phyloP scores from a whole-genome alignment of 208 protist species.

The Leptomonas seymouri region DNA sequence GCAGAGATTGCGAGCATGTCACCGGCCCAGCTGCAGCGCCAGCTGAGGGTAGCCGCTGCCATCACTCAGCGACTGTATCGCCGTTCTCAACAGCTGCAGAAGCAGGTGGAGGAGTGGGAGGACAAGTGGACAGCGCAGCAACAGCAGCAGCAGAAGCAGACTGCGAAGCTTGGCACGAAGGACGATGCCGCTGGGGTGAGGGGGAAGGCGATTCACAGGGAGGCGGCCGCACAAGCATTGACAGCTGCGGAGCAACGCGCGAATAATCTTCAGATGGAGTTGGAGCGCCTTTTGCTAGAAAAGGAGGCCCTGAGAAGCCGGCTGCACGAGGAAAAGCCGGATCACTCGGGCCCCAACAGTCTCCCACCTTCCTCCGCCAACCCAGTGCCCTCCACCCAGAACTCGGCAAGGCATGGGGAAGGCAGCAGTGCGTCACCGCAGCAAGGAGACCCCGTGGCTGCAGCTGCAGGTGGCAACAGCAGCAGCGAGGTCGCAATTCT shows the following conservation, averaged over 20 bases:
- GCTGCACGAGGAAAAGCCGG: background rate
- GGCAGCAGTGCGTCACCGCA: no score
- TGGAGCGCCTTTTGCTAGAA: slow-evolving; percentile 19
- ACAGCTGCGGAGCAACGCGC: slow-evolving; percentile 5
- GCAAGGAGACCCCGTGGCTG: no score
- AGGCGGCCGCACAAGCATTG: background rate
- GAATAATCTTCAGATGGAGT: background rate
- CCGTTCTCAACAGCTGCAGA: slow-evolving; percentile 18
- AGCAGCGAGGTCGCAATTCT: background rate
- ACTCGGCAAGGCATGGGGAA: no score
- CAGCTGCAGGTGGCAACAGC: background rate
- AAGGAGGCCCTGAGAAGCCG: slow-evolving; percentile 9
- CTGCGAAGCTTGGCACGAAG: background rate
- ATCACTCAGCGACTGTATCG: slow-evolving; percentile 29
- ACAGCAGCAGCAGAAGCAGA: background rate
- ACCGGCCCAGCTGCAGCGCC: slow-evolving; percentile 20
- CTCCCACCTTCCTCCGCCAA: no score
- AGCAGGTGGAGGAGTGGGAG: slow-evolving; percentile 10
- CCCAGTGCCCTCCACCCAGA: no score
- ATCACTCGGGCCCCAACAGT: no score
- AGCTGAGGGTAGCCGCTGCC: slow-evolving; percentile 20
- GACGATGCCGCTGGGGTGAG: background rate
- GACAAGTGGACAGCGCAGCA: slow-evolving; percentile 1
- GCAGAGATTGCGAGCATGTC: slow-evolving; percentile 21
- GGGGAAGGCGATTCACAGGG: background rate